Percentiles rank a stretch among this genome's conserved stretches.
Evolutionary conservation across 75 land plant genomes (phyloP).

Genomic region (Selaginella tamariscina): DNA sequence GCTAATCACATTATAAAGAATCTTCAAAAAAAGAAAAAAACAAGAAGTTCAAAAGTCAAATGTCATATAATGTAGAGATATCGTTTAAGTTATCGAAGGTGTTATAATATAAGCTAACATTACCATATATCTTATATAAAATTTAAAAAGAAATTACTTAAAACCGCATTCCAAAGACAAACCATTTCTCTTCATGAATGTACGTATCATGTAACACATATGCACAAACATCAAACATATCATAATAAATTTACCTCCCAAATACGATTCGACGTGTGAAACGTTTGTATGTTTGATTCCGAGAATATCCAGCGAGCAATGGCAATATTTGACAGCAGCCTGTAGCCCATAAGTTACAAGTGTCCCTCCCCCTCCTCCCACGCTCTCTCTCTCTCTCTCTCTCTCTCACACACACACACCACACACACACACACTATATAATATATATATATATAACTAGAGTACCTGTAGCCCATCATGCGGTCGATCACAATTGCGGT

Average conservation of each 20-base stretch:
- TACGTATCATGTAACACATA: no score
- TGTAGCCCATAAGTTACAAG: slow-evolving; percentile 99
- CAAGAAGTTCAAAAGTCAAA: not conserved
- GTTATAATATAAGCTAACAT: not conserved
- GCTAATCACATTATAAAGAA: slow-evolving; percentile 69
- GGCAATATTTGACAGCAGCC: slow-evolving; percentile 77
- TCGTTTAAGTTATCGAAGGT: not conserved
- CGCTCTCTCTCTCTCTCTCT: no score
- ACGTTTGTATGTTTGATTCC: slow-evolving; percentile 46
- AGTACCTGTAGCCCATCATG: slow-evolving; percentile 99
- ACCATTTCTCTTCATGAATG: not conserved
- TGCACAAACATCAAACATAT: not conserved
- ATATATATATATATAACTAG: no score
- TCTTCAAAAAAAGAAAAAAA: slow-evolving; percentile 21
- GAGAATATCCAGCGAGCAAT: slow-evolving; percentile 81
- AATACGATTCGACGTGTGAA: slow-evolving; percentile 61
- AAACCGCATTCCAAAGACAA: not conserved
- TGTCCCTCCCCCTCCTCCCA: no score
- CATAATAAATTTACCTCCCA: slow-evolving; percentile 61
- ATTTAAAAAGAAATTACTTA: not conserved
- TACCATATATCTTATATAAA: not conserved
- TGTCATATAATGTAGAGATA: not conserved
- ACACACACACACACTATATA: no score
- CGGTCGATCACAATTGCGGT: slow-evolving; percentile 81
- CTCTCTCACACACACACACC: no score